Conservation (phyloP, 179 eudicot genomes). For the Silene coronaria region DNA sequence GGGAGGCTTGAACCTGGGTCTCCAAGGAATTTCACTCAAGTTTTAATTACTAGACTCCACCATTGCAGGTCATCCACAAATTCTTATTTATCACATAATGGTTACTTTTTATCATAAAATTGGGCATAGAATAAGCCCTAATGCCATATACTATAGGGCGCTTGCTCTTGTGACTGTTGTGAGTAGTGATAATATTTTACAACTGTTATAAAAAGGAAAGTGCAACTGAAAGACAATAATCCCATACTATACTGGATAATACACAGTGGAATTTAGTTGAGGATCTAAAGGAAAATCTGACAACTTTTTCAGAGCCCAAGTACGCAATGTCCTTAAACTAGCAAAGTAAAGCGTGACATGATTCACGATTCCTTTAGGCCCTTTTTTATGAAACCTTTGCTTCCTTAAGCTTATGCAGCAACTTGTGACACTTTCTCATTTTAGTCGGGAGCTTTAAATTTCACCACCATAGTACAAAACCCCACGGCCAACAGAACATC, state of each 20-base stretch:
- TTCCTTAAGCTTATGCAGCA: slow-evolving; percentile 21
- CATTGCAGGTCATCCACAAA: too few relatives aligned
- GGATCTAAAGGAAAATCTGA: slow-evolving; percentile 32
- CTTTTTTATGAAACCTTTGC: slow-evolving; percentile 31
- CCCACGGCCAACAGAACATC: slow-evolving; percentile 15
- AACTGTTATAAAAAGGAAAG: slow-evolving; percentile 1
- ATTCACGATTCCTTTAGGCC: slow-evolving; percentile 28
- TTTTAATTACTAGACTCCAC: too few relatives aligned
- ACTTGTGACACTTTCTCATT: slow-evolving; percentile 17
- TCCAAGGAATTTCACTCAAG: too few relatives aligned
- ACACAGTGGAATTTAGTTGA: slow-evolving; percentile 24
- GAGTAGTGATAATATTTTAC: neutral
- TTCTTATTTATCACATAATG: too few relatives aligned
- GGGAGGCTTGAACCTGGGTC: too few relatives aligned
- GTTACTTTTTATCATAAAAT: too few relatives aligned
- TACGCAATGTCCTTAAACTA: slow-evolving; percentile 36
- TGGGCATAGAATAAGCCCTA: too few relatives aligned
- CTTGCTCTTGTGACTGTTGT: too few relatives aligned
- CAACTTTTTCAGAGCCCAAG: slow-evolving; percentile 26
- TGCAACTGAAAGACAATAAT: slow-evolving; percentile 12
- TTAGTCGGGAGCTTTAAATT: neutral
- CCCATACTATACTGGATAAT: slow-evolving; percentile 12
- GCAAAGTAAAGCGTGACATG: slow-evolving; percentile 37
- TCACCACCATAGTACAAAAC: slow-evolving; percentile 17
- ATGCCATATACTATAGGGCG: too few relatives aligned